These are phyloP conservation scores for Volvox reticuliferus DNA, from an alignment of 139 green algal genomes.

Conservation along the genomic window DNA sequence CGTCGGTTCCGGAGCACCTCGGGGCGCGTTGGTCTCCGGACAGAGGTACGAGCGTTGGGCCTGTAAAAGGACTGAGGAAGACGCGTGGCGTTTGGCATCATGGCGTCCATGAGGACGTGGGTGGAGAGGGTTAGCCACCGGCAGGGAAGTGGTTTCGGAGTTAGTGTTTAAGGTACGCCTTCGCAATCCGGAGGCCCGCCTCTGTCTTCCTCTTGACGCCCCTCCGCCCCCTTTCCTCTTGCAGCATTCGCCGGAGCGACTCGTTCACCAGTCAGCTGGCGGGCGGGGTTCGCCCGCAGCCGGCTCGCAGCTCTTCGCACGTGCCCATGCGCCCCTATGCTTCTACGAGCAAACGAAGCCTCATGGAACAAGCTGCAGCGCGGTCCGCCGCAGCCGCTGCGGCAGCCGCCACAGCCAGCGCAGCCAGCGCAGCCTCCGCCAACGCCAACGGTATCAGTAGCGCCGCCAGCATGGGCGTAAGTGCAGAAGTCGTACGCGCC, in stretches of 20 bases:
- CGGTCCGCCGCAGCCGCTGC: slow-evolving; percentile 1
- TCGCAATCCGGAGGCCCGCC: no score
- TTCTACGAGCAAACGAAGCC: not conserved
- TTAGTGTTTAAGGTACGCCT: no score
- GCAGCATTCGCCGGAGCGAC: slow-evolving; percentile 7
- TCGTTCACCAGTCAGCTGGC: slow-evolving; percentile 1
- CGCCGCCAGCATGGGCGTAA: not conserved
- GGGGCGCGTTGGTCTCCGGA: not conserved
- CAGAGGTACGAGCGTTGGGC: not conserved
- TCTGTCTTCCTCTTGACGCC: no score
- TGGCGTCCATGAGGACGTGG: no score
- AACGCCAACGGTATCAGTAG: not conserved
- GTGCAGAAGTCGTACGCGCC: not conserved
- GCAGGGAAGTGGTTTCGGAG: no score
- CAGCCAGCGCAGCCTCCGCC: not conserved
- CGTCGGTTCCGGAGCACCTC: not conserved
- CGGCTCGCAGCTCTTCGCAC: not conserved
- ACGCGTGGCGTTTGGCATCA: no score
- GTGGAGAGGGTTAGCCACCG: no score
- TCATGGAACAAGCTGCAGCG: not conserved
- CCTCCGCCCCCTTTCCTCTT: not conserved
- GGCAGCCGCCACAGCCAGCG: not conserved
- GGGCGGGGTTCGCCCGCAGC: not conserved
- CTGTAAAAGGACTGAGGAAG: no score
- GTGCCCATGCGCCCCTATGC: not conserved